Evolutionary conservation across 225 moss, liverwort and hornwort species (phyloP).

Genomic region (Bryoerythrophyllum caledonicum): DNA sequence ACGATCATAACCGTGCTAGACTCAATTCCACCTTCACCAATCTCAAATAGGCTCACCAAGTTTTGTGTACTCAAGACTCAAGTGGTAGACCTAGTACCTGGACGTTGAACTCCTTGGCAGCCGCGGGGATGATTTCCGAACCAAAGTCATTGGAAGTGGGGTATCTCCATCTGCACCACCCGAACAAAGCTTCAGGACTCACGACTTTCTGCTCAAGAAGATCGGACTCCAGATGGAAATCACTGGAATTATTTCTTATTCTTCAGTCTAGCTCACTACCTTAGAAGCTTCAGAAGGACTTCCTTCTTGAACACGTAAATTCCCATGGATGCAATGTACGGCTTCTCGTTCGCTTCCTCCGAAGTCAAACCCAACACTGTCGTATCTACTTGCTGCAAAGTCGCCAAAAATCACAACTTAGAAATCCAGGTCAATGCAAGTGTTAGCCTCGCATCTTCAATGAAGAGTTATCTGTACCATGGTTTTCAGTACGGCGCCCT

Average conservation of each 20-base stretch:
- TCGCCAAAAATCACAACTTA: not conserved
- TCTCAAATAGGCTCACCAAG: not conserved
- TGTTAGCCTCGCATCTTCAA: not conserved
- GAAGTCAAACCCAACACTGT: conserved; percentile 71
- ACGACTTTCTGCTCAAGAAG: not conserved
- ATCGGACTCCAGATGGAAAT: too few species aligned
- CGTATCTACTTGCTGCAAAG: conserved; percentile 86
- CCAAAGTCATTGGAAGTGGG: conserved; percentile 95
- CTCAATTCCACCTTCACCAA: too few species aligned
- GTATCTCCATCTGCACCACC: conserved; percentile 78
- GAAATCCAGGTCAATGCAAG: not conserved
- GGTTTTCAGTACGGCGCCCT: conserved; percentile 55
- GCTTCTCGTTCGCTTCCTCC: conserved; percentile 67
- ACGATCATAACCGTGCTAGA: too few species aligned
- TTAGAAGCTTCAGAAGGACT: conserved; percentile 78
- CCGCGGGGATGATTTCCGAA: conserved; percentile 86
- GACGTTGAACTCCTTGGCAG: conserved; percentile 71
- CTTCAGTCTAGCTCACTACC: conserved; percentile 30
- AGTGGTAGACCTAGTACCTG: conserved; percentile 42
- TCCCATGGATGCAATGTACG: conserved; percentile 98
- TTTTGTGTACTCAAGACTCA: not conserved
- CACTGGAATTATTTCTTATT: too few species aligned
- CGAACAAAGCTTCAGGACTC: not conserved
- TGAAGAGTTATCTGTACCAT: conserved; percentile 54
- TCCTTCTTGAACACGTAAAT: conserved; percentile 98